These are phyloP conservation scores for Pichia kluyveri DNA, from an alignment of 805 yeast species.

Conservation along the genomic window DNA sequence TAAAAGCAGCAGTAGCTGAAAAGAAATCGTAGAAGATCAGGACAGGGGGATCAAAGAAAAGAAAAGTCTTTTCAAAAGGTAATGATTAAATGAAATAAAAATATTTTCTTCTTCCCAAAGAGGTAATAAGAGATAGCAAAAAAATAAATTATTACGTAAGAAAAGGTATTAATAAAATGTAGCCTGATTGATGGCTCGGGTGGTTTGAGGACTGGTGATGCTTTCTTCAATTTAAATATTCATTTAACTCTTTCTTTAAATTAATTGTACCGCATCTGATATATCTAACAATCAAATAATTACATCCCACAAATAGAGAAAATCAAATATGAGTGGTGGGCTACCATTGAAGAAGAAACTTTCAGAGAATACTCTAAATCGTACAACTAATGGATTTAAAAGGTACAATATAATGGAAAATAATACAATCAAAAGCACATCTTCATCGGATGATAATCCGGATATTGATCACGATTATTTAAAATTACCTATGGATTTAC, in stretches of 20 bases:
- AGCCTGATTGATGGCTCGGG: no score
- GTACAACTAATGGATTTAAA: constrained; percentile 1
- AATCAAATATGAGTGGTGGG: no score
- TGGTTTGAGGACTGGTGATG: no score
- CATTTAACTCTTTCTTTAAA: no score
- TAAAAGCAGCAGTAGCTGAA: neutral
- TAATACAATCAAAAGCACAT: neutral
- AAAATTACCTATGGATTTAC: neutral
- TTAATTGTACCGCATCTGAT: no score
- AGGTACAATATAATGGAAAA: constrained; percentile 5
- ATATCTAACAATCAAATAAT: no score
- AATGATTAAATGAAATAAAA: neutral
- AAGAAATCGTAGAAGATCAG: neutral
- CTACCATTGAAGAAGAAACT: no score
- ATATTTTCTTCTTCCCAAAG: neutral
- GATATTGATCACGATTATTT: neutral
- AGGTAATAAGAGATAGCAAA: neutral
- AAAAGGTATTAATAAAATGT: no score
- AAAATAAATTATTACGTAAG: no score
- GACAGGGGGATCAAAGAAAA: no score
- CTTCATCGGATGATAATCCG: neutral
- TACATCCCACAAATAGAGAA: no score
- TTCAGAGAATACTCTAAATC: neutral
- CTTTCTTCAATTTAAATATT: no score
- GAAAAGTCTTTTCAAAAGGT: neutral